These are phyloP conservation scores for Stephania cephalantha DNA, from an alignment of 164 flowering plant genomes.

Conservation along the genomic window DNA sequence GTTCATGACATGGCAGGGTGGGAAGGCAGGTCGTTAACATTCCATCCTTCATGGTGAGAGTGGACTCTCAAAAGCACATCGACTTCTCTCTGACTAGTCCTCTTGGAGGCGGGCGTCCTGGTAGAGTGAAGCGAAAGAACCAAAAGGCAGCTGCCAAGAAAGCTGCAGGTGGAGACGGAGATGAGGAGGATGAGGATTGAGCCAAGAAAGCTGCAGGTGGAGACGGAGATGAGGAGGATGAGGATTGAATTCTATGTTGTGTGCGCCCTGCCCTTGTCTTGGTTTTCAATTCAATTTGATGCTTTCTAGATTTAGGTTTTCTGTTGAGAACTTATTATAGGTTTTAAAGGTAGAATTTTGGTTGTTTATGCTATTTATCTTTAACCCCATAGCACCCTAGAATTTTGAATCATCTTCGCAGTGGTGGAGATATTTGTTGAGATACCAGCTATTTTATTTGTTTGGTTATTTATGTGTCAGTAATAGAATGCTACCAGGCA, in stretches of 20 bases:
- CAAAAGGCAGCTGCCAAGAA: slow-evolving; percentile 50
- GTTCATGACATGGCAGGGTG: slow-evolving; percentile 26
- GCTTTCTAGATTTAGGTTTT: too few species aligned
- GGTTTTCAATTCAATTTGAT: too few species aligned
- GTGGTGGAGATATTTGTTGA: too few species aligned
- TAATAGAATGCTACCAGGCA: too few species aligned
- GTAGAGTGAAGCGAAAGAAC: slow-evolving; percentile 55
- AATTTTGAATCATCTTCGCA: too few species aligned
- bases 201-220: slow-evolving; percentile 54
- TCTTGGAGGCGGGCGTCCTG: slow-evolving; percentile 53
- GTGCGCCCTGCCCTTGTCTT: too few species aligned
- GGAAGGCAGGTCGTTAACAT: slow-evolving; percentile 62
- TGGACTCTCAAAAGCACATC: slow-evolving; percentile 55
- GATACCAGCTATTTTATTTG: too few species aligned
- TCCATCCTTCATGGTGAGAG: slow-evolving; percentile 53
- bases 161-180: slow-evolving; percentile 50
- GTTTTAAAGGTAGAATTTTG: too few species aligned
- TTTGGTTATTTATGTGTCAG: too few species aligned
- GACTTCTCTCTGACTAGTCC: slow-evolving; percentile 62
- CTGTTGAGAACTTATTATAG: too few species aligned
- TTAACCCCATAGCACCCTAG: too few species aligned
- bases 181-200: slow-evolving; percentile 55
- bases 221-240: slow-evolving; percentile 56
- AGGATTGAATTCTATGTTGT: slow-evolving; percentile 21
- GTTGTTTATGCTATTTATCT: too few species aligned